These are phyloP conservation scores for Nemania sp. DNA, from an alignment of 2,329 filamentous ascomycete genomes.

Conservation along the genomic window DNA sequence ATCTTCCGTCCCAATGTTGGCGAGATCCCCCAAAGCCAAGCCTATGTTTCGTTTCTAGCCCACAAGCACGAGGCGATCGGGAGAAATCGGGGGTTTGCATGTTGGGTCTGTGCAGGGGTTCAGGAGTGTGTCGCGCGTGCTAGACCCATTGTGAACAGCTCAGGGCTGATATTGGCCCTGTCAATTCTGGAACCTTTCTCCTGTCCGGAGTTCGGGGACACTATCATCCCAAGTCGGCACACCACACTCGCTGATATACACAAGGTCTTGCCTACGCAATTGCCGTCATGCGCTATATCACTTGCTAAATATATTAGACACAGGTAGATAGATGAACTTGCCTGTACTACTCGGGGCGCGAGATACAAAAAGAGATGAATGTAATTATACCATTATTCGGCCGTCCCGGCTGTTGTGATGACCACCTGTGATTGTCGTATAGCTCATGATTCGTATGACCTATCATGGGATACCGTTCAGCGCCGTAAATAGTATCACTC, in stretches of 20 bases:
- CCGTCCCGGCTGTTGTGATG: slow-evolving; percentile 9
- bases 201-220: too few species aligned
- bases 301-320: too few species aligned
- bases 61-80: slow-evolving; percentile 20
- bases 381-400: slow-evolving; percentile 7
- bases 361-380: slow-evolving; percentile 4
- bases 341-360: background rate
- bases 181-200: slow-evolving; percentile 22
- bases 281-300: too few species aligned
- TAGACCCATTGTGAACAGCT: background rate
- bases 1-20: too few species aligned
- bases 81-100: slow-evolving; percentile 26
- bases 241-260: too few species aligned
- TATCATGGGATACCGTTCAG: background rate
- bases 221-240: too few species aligned
- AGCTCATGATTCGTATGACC: slow-evolving; percentile 1
- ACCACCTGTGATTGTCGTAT: background rate
- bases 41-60: slow-evolving; percentile 9
- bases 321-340: background rate
- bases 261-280: too few species aligned
- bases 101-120: slow-evolving; percentile 12
- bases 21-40: slow-evolving; percentile 7
- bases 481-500: slow-evolving; percentile 8
- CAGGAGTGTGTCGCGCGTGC: slow-evolving; percentile 10
- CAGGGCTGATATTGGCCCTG: background rate